A percentile compares a stretch with the other conserved stretches of the same genome.
Evolutionary conservation across 78 protist species (phyloP).

Genomic region (Ministeria vibrans): DNA sequence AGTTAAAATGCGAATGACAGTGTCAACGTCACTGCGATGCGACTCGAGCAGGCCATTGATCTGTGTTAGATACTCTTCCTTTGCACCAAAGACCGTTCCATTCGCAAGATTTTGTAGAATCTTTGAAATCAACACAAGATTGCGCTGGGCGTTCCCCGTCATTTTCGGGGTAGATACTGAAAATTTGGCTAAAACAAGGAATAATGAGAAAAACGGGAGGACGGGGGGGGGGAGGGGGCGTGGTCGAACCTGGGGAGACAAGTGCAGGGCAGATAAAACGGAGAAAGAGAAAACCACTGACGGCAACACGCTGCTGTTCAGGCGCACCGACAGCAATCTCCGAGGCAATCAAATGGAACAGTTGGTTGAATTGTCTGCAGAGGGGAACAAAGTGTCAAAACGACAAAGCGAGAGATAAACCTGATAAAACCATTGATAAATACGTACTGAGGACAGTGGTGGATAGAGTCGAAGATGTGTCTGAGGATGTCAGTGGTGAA

Average conservation of each 20-base stretch:
- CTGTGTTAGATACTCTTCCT: too few relatives aligned
- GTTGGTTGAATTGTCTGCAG: background rate
- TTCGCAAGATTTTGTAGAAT: background rate
- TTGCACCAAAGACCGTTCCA: background rate
- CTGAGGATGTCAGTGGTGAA: background rate
- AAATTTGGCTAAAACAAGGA: too few relatives aligned
- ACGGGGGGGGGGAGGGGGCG: too few relatives aligned
- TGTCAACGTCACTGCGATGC: too few relatives aligned
- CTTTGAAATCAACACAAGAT: background rate
- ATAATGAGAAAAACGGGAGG: too few relatives aligned
- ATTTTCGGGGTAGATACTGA: too few relatives aligned
- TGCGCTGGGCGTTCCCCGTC: background rate
- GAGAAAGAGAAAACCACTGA: background rate
- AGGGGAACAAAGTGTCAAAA: background rate
- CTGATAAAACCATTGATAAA: background rate
- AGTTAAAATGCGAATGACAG: too few relatives aligned
- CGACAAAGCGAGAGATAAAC: background rate
- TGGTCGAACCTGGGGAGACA: background rate
- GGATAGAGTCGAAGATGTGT: background rate
- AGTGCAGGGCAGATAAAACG: constrained; percentile 2
- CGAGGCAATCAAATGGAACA: background rate
- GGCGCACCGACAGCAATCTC: background rate
- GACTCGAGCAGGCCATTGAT: too few relatives aligned
- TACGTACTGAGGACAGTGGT: background rate
- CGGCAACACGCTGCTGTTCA: background rate